phyloP scores from a whole-genome alignment of 768 basidiomycete species.

The Psilocybe tampanensis region DNA sequence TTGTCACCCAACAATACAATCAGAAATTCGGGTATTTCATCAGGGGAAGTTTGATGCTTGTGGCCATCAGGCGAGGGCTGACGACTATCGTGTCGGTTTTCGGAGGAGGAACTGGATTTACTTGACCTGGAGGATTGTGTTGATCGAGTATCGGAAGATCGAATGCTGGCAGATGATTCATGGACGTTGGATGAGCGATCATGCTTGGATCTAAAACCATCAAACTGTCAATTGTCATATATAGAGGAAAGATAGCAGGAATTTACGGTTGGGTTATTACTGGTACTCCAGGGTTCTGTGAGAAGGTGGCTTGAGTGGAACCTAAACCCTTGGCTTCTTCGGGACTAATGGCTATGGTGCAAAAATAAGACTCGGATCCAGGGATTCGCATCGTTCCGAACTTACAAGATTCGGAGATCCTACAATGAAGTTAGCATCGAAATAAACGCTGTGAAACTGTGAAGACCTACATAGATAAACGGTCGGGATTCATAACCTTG shows the following conservation, averaged over 20 bases:
- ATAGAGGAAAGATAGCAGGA: neutral
- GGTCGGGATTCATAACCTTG: conserved; percentile 43
- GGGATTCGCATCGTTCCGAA: neutral
- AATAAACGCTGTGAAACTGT: neutral
- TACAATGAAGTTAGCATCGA: conserved; percentile 14
- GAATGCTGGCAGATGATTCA: conserved; percentile 28
- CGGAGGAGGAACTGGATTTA: conserved; percentile 24
- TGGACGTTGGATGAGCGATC: neutral
- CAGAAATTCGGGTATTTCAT: conserved; percentile 30
- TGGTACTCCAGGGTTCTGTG: conserved; percentile 10
- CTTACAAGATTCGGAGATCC: conserved; percentile 25
- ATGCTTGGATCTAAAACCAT: conserved; percentile 11
- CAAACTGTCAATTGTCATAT: neutral
- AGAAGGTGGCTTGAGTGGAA: neutral
- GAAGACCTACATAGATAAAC: conserved; percentile 35
- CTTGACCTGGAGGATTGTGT: conserved; percentile 31
- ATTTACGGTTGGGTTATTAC: conserved; percentile 12
- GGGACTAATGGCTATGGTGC: neutral
- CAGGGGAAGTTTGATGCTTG: conserved; percentile 7
- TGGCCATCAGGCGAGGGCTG: conserved; percentile 1
- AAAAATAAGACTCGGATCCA: neutral
- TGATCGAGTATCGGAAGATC: conserved; percentile 29
- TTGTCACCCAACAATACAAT: conserved; percentile 41
- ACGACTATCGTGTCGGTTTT: conserved; percentile 9
- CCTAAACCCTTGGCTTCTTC: neutral